Conservation (phyloP, 2,329 filamentous ascomycete species). For the Davidsoniella virescens region DNA sequence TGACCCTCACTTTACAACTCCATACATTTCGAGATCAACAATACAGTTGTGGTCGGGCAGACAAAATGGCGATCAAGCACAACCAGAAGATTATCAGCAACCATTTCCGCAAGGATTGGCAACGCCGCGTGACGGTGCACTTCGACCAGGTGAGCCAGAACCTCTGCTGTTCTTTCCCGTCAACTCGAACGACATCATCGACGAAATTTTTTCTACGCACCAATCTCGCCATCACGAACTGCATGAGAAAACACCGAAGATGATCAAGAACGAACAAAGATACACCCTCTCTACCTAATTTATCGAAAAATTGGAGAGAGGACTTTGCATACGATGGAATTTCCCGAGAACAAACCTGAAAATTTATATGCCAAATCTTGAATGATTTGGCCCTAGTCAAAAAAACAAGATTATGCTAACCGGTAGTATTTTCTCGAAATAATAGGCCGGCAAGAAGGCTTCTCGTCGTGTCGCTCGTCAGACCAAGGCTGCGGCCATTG, state of each 20-base stretch:
- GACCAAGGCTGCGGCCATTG: conserved; percentile 86
- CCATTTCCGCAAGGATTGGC: conserved; percentile 99
- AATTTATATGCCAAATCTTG: neutral
- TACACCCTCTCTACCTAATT: neutral
- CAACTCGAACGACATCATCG: conserved; percentile 8
- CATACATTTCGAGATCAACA: conserved; percentile 13
- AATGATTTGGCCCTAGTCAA: neutral
- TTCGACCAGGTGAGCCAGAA: conserved; percentile 72
- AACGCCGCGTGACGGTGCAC: conserved; percentile 95
- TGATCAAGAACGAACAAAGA: conserved; percentile 7
- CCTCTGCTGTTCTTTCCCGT: neutral
- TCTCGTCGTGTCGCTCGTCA: conserved; percentile 80
- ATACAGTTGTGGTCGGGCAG: conserved; percentile 13
- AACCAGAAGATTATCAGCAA: conserved; percentile 97
- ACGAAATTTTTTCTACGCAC: conserved; percentile 8
- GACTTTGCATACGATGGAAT: neutral
- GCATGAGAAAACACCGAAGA: conserved; percentile 2
- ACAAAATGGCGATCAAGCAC: conserved; percentile 79
- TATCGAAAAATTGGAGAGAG: neutral
- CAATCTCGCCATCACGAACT: neutral
- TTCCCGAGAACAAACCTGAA: neutral
- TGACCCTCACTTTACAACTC: conserved; percentile 12
- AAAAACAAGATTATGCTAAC: conserved; percentile 10
- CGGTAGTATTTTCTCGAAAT: conserved; percentile 15
- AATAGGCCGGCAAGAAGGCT: conserved; percentile 86